phyloP scores from a whole-genome alignment of 495 filamentous ascomycete species.

The Penicillium lagena region DNA sequence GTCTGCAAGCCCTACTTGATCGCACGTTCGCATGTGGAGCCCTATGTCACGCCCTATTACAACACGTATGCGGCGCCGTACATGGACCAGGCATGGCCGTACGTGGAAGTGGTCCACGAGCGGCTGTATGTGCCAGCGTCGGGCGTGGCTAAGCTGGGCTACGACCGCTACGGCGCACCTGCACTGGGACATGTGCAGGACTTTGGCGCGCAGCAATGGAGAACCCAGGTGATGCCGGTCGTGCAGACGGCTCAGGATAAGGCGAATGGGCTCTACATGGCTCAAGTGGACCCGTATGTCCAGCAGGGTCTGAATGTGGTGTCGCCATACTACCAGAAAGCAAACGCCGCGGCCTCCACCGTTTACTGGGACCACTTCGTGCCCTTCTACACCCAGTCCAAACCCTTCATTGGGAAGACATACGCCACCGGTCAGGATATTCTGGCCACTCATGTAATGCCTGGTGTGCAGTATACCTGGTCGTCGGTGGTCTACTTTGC shows the following conservation, averaged over 20 bases:
- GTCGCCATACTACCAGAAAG: slow-evolving; percentile 66
- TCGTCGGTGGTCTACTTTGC: slow-evolving; percentile 60
- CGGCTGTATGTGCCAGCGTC: slow-evolving; percentile 61
- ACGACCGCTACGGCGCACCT: slow-evolving; percentile 72
- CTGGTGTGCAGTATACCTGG: slow-evolving; percentile 64
- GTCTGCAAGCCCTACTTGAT: slow-evolving; percentile 84
- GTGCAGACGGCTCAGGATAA: slow-evolving; percentile 55
- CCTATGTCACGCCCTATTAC: slow-evolving; percentile 84
- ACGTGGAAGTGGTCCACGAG: slow-evolving; percentile 60
- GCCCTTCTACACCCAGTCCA: slow-evolving; percentile 64
- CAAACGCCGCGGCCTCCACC: slow-evolving; percentile 51
- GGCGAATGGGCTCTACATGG: slow-evolving; percentile 58
- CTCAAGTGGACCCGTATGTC: slow-evolving; percentile 66
- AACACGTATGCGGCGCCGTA: slow-evolving; percentile 75
- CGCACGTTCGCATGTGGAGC: slow-evolving; percentile 58
- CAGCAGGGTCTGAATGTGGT: slow-evolving; percentile 47
- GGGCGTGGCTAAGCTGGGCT: slow-evolving; percentile 53
- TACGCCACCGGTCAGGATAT: slow-evolving; percentile 63
- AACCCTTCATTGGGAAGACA: slow-evolving; percentile 65
- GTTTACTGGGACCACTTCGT: slow-evolving; percentile 66
- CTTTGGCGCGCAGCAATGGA: slow-evolving; percentile 68
- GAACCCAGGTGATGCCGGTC: slow-evolving; percentile 66
- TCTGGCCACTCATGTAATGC: slow-evolving; percentile 62
- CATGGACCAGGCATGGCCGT: slow-evolving; percentile 68
- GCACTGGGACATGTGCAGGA: slow-evolving; percentile 57